Conservation (phyloP, 2,329 filamentous ascomycete genomes). For the Trichoderma atrobrunneum region DNA sequence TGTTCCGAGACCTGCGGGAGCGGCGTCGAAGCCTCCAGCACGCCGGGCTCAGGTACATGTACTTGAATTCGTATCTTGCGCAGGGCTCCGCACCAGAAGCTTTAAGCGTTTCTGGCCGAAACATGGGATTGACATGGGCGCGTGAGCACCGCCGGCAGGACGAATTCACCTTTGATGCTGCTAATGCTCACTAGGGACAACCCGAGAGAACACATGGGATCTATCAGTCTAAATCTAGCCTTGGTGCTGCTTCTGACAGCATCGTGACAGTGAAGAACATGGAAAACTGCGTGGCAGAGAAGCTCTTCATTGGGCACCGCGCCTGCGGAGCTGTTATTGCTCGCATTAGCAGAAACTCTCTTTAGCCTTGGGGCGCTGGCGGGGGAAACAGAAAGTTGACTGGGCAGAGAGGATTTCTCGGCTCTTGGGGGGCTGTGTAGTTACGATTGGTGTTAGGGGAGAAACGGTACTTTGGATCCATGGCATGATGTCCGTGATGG, state of each 20-base stretch:
- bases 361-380: not conserved
- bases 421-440: not conserved
- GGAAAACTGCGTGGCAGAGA: not conserved
- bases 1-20: not conserved
- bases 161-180: not conserved
- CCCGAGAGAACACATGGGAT: not conserved
- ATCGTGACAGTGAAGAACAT: not conserved
- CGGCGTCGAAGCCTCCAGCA: not conserved
- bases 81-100: not conserved
- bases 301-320: not conserved
- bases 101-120: not conserved
- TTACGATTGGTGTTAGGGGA: not conserved
- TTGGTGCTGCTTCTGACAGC: not conserved
- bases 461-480: not conserved
- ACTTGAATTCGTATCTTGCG: not conserved
- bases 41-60: not conserved
- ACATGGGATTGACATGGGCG: not conserved
- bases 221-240: not conserved
- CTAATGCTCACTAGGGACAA: not conserved
- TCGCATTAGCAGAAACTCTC: conserved; percentile 5
- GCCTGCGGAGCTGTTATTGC: not conserved
- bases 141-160: not conserved
- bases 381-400: not conserved
- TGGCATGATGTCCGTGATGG: not conserved
- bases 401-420: not conserved